phyloP scores from a whole-genome alignment of 768 basidiomycete species.

The Boletus reticuloceps region DNA sequence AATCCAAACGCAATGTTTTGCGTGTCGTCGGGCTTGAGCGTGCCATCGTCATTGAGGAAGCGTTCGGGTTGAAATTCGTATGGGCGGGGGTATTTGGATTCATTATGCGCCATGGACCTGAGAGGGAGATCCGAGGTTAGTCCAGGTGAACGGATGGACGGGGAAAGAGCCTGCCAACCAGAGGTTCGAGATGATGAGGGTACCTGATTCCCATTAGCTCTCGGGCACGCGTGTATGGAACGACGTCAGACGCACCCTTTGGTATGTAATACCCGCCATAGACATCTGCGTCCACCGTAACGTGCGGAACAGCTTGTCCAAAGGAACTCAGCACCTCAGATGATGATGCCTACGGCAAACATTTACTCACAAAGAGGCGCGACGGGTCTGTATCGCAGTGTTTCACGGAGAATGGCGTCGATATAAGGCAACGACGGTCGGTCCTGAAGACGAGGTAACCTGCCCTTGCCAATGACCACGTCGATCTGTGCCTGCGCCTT shows the following conservation, averaged over 20 bases:
- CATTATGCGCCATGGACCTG: constrained; percentile 17
- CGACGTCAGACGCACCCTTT: constrained; percentile 16
- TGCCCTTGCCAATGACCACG: background rate
- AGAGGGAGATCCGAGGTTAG: background rate
- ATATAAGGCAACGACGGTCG: constrained; percentile 10
- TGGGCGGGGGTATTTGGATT: constrained; percentile 35
- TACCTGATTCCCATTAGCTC: background rate
- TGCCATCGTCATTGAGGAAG: constrained; percentile 31
- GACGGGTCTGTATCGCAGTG: constrained; percentile 2
- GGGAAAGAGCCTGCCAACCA: background rate
- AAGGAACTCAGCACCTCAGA: background rate
- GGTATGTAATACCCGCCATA: constrained; percentile 51
- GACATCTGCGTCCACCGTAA: constrained; percentile 35
- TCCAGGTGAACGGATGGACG: background rate
- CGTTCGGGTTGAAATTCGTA: constrained; percentile 39
- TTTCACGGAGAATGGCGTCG: constrained; percentile 14
- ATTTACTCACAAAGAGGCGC: constrained; percentile 9
- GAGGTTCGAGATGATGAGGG: constrained; percentile 9
- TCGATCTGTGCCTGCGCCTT: constrained; percentile 15
- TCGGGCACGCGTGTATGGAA: background rate
- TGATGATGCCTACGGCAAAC: background rate
- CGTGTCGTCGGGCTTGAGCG: constrained; percentile 9
- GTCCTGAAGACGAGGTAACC: constrained; percentile 9
- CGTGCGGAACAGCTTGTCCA: constrained; percentile 26
- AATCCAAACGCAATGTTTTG: constrained; percentile 22